A percentile compares a stretch with the other conserved stretches of the same genome.
phyloP scores from a whole-genome alignment of 2,329 filamentous ascomycete species.

The Aplosporella prunicola region DNA sequence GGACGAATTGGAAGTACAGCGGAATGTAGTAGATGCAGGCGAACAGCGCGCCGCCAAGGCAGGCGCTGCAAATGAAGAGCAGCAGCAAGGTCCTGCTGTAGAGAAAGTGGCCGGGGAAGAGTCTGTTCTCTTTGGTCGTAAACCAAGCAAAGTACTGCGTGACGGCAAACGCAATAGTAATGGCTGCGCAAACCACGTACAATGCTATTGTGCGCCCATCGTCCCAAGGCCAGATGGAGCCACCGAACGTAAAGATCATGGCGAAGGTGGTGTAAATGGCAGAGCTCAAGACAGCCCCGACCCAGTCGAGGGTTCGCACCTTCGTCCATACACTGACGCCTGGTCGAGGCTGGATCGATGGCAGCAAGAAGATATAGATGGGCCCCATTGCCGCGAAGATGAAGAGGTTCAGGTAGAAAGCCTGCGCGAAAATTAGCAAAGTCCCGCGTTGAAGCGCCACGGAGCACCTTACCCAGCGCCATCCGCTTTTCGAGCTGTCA shows the following conservation, averaged over 20 bases:
- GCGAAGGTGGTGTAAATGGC: constrained; percentile 20
- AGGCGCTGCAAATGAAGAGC: constrained; percentile 29
- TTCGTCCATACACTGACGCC: too few species aligned
- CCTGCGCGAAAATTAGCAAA: too few species aligned
- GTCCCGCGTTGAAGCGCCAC: too few species aligned
- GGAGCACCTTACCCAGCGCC: constrained; percentile 34
- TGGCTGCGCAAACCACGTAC: constrained; percentile 40
- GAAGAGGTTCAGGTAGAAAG: constrained; percentile 9
- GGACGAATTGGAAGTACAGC: constrained; percentile 13
- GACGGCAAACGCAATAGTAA: constrained; percentile 32
- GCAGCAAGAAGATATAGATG: background rate
- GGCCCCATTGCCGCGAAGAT: background rate
- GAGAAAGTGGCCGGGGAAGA: constrained; percentile 42
- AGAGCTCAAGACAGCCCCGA: constrained; percentile 9
- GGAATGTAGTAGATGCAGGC: constrained; percentile 29
- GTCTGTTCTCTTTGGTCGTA: too few species aligned
- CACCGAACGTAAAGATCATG: constrained; percentile 44
- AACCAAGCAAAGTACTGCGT: too few species aligned
- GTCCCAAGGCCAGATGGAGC: constrained; percentile 40
- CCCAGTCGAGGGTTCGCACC: constrained; percentile 7
- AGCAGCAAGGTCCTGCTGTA: constrained; percentile 28
- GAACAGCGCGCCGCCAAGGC: constrained; percentile 21
- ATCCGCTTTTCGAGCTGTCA: constrained; percentile 28
- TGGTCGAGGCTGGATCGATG: background rate
- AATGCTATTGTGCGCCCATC: constrained; percentile 36